These are phyloP conservation scores for Russula vinacea DNA, from an alignment of 768 basidiomycete genomes.

Conservation along the genomic window DNA sequence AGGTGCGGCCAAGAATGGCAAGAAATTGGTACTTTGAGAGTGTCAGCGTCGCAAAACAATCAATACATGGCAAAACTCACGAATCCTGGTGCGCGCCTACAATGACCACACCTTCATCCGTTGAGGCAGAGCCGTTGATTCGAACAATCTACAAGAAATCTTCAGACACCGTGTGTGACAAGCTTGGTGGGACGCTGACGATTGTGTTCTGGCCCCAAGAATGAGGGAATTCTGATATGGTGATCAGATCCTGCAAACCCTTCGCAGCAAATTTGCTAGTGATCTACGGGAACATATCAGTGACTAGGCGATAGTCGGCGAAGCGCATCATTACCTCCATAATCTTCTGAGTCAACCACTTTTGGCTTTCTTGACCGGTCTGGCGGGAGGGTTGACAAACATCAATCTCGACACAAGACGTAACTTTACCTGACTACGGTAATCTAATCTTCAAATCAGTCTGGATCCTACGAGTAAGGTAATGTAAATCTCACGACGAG, in stretches of 20 bases:
- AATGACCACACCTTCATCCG: slow-evolving; percentile 61
- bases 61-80: slow-evolving; percentile 36
- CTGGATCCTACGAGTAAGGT: slow-evolving; percentile 27
- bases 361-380: slow-evolving; percentile 74
- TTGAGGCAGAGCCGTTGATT: slow-evolving; percentile 66
- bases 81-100: slow-evolving; percentile 84
- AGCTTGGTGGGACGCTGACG: slow-evolving; percentile 40
- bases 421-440: slow-evolving; percentile 63
- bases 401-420: not conserved
- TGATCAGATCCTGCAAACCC: slow-evolving; percentile 54
- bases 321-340: slow-evolving; percentile 45
- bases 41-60: slow-evolving; percentile 8
- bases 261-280: slow-evolving; percentile 60
- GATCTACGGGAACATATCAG: slow-evolving; percentile 44
- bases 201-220: slow-evolving; percentile 84
- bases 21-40: slow-evolving; percentile 59
- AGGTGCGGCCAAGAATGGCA: slow-evolving; percentile 75
- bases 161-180: not conserved
- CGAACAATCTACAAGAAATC: slow-evolving; percentile 54
- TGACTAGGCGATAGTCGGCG: slow-evolving; percentile 1
- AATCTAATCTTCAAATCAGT: slow-evolving; percentile 45
- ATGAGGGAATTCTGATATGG: slow-evolving; percentile 70
- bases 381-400: slow-evolving; percentile 33
- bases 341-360: slow-evolving; percentile 71
- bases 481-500: slow-evolving; percentile 55